A percentile compares a stretch with the other conserved stretches of the same genome.
phyloP scores from a whole-genome alignment of 208 protist species.

The Trypanosoma caninum region DNA sequence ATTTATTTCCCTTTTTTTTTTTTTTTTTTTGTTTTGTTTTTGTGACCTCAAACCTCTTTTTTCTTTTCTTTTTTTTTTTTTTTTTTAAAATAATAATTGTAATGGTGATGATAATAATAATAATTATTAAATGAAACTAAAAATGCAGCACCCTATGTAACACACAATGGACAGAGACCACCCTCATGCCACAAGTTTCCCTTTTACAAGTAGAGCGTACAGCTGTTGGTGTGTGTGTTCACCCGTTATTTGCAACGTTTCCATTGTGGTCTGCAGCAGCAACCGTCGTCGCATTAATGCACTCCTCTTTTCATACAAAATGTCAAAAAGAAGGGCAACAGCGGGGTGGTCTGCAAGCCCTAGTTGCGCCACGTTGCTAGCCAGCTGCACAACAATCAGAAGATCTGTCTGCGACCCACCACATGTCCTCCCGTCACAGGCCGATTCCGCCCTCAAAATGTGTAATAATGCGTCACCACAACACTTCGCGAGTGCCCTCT shows the following conservation, averaged over 20 bases:
- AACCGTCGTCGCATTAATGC: slow-evolving; percentile 58
- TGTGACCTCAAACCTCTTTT: neutral
- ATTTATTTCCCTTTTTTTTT: too few relatives aligned
- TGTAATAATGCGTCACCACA: slow-evolving; percentile 13
- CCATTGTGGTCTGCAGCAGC: slow-evolving; percentile 37
- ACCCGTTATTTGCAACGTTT: slow-evolving; percentile 40
- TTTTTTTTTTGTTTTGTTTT: neutral
- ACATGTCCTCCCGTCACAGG: neutral
- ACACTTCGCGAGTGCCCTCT: slow-evolving; percentile 1
- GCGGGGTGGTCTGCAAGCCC: slow-evolving; percentile 25
- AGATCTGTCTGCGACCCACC: slow-evolving; percentile 18
- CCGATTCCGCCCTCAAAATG: neutral
- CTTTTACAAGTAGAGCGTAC: slow-evolving; percentile 27
- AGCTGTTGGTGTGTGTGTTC: slow-evolving; percentile 35
- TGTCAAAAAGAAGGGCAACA: slow-evolving; percentile 36
- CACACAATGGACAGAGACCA: too few relatives aligned
- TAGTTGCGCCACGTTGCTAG: slow-evolving; percentile 17
- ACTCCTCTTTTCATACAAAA: slow-evolving; percentile 48
- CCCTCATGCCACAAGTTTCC: slow-evolving; percentile 23
- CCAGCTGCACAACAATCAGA: slow-evolving; percentile 19
- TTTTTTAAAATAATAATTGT: neutral
- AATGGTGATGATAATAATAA: neutral
- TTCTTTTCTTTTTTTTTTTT: neutral
- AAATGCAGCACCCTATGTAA: neutral
- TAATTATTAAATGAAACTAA: slow-evolving; percentile 1